Evolutionary conservation across 352 stramenopile species (phyloP), one percentile per base, ranked within the genome.

Genomic region (Salisapilia sapeloensis): DNA sequence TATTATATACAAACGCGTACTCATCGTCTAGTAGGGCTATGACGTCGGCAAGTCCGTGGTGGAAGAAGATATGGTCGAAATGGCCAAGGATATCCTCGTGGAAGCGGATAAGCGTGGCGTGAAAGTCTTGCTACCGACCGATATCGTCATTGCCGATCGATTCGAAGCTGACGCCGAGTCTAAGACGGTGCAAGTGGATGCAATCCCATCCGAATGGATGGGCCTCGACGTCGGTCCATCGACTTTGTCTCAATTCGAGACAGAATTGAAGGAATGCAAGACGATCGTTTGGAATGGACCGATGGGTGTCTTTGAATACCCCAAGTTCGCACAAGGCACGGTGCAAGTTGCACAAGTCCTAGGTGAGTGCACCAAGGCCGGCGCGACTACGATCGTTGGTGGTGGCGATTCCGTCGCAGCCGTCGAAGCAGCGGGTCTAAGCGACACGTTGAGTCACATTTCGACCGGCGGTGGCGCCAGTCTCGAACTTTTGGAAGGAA

Each of bases 241-340:
- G 32, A 75, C 64, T 24, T 52, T 60, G 26, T 47, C 33, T 24
- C 44, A 53, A 24, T 89, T 89, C 29, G 61, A 64, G 42, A 56
- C 78, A 35, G 86, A 90, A 48, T 64, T 98, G 17, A 66, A 60
- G 36, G 61, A 90, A 29, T 97, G 85, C 66, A 84, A 93, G 46
- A 94, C 82, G 19, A 74, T 91, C 38, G 65, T 94, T n/a, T 95
- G 79, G 81, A 95, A 95, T 40, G 83, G 83, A 2, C 94, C 94
- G 11, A 97, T 98, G 89, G 94, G 94, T 29, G 94, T 98, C 2
- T 98, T 98, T 48, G 94, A 98, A 60, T 96, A 97, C 57, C 67
- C 89, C 24, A 66, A 91, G 38, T 98, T 98, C 55, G 86, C 90
- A 6, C 75, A 76, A 40, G 94, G 94, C 42, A 99, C 94, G 9